A percentile compares a stretch with the other conserved stretches of the same genome.
phyloP scores from a whole-genome alignment of 352 stramenopile genomes.

The Phytopythium aichiense region DNA sequence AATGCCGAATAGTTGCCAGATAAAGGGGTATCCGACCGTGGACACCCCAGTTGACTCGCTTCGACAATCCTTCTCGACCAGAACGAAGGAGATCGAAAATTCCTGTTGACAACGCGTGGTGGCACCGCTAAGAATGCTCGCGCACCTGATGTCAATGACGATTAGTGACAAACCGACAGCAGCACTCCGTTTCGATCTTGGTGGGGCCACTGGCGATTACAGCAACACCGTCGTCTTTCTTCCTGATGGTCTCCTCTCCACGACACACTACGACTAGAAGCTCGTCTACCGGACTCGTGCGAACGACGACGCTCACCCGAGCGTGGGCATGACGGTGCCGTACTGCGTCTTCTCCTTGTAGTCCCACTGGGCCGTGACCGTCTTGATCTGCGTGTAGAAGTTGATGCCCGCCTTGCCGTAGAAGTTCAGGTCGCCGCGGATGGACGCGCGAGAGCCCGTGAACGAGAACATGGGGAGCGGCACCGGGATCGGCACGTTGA shows the following conservation, averaged over 20 bases:
- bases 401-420: constrained; percentile 95
- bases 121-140: too few species aligned
- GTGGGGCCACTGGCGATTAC: too few species aligned
- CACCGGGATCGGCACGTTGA: constrained; percentile 97
- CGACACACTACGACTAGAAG: background rate
- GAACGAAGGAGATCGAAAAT: too few species aligned
- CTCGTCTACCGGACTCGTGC: background rate
- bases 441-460: constrained; percentile 93
- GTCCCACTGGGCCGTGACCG: constrained; percentile 96
- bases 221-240: background rate
- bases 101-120: too few species aligned
- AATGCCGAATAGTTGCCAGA: too few species aligned
- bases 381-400: constrained; percentile 99
- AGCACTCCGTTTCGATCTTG: too few species aligned
- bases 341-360: constrained; percentile 88
- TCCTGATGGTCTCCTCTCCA: background rate
- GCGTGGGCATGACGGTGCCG: constrained; percentile 91
- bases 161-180: too few species aligned
- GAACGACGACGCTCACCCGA: constrained; percentile 40
- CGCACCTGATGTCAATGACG: too few species aligned
- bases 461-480: constrained; percentile 98
- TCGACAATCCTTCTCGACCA: too few species aligned
- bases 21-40: too few species aligned
- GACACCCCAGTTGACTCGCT: too few species aligned
- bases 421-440: constrained; percentile 97